phyloP scores from a whole-genome alignment of 345 rosid genomes.

The Kernera saxatilis region DNA sequence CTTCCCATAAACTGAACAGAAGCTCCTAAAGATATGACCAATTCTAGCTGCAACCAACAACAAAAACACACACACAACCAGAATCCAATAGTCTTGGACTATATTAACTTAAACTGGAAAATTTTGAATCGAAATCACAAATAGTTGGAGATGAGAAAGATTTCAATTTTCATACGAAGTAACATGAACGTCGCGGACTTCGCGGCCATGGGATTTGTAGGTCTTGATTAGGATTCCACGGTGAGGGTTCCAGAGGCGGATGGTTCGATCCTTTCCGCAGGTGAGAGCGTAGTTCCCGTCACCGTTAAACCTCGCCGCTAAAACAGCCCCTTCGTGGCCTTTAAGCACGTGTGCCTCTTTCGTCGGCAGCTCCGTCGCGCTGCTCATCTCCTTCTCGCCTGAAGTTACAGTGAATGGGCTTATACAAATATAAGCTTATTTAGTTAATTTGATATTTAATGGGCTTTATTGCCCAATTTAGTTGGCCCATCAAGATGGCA shows the following conservation, averaged over 20 bases:
- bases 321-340: constrained; percentile 82
- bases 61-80: background rate
- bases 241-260: constrained; percentile 98
- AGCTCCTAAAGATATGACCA: background rate
- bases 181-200: constrained; percentile 95
- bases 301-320: constrained; percentile 81
- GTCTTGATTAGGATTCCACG: constrained; percentile 90
- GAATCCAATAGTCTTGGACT: background rate
- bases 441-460: background rate
- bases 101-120: background rate
- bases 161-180: constrained; percentile 44
- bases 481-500: background rate
- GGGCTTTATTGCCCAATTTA: constrained; percentile 1
- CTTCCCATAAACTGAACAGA: background rate
- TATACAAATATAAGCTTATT: background rate
- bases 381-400: constrained; percentile 39
- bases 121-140: background rate
- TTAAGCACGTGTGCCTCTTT: constrained; percentile 57
- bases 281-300: constrained; percentile 93
- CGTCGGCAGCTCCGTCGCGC: constrained; percentile 48
- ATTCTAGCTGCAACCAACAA: constrained; percentile 6
- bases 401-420: constrained; percentile 12
- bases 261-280: constrained; percentile 96
- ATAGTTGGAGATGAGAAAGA: background rate
- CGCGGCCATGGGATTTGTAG: constrained; percentile 95